Base-by-base conservation (phyloP, 345 rosid genomes). In the Ailanthus altissimus region DNA sequence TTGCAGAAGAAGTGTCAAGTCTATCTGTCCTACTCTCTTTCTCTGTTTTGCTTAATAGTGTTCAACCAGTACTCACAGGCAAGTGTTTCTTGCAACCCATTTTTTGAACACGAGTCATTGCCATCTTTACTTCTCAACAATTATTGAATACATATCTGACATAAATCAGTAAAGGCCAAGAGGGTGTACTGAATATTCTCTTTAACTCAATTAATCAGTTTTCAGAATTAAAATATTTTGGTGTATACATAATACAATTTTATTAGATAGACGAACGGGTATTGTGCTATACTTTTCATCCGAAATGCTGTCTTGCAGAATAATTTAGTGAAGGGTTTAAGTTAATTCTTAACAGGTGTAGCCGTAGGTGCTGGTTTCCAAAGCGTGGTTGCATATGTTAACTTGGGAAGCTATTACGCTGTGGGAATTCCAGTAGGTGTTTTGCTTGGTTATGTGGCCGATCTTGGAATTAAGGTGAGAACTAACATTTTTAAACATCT, bases 321-420 rank as follows among this genome's bases (percentile, higher is more conserved):
- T 15, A 18, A 20, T 5, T 51, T 49, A 18, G n/a, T 16, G 18
- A 6, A 47, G 49, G n/a, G 1, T 16, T 14, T 26, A 8, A 15
- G 2, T 5, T 69, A 6, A 4, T 28, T 47, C n/a, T n/a, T 75
- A 79, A 72, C 83, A 92, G 95, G 97, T 14, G 95, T 85, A 28
- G 97, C 93, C 14, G 85, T 93, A 21, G 95, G 96, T 47, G 93
- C 97, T 56, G 97, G 97, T 5, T 67, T 91, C 84, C 94, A 93
- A 54, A 54, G 81, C 47, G 67, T 79, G 67, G 94, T 88, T 60
- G 97, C 94, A 45, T 78, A 82, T 61, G 83, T 93, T 57, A 93
- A 90, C 56, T 68, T 90, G 40, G 78, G 42, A 42, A 85, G 90
- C 50, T 93, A 89, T 80, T 91, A 93, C 66, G 43, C 87, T 3